Percentiles rank a stretch among this genome's conserved stretches.
These are phyloP conservation scores for Carex parvula DNA, from an alignment of 176 grass and related monocot species.

Conservation along the genomic window DNA sequence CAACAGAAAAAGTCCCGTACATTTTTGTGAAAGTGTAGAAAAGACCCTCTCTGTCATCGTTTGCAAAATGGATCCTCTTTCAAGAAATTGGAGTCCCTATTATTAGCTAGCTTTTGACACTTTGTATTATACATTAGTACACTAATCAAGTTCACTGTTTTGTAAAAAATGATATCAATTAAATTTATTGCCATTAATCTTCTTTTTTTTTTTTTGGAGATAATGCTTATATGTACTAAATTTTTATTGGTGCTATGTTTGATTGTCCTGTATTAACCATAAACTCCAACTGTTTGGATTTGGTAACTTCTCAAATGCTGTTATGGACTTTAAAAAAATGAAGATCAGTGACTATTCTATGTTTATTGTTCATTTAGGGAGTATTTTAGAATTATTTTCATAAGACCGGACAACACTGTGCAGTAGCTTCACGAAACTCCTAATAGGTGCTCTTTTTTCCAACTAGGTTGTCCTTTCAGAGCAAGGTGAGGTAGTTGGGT, in stretches of 20 bases:
- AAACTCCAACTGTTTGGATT: background rate
- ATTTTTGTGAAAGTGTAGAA: background rate
- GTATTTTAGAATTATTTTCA: background rate
- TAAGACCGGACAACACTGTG: background rate
- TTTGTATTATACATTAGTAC: background rate
- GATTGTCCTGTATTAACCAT: background rate
- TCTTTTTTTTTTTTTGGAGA: background rate
- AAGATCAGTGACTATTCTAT: background rate
- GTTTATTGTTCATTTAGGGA: background rate
- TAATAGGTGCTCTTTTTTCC: background rate
- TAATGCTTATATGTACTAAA: background rate
- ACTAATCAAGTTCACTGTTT: constrained; percentile 2
- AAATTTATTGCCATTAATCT: background rate
- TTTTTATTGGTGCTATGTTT: background rate
- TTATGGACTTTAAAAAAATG: background rate
- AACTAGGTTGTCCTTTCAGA: constrained; percentile 73
- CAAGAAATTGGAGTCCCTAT: background rate
- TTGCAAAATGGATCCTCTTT: background rate
- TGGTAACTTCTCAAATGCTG: background rate
- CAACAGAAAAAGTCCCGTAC: background rate
- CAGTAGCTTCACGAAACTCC: background rate
- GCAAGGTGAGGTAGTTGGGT: constrained; percentile 75
- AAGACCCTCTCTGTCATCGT: background rate
- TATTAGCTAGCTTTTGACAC: background rate
- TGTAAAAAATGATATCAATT: background rate